Base-by-base conservation (phyloP, 805 yeast genomes). In the Wickerhamomyces alni region DNA sequence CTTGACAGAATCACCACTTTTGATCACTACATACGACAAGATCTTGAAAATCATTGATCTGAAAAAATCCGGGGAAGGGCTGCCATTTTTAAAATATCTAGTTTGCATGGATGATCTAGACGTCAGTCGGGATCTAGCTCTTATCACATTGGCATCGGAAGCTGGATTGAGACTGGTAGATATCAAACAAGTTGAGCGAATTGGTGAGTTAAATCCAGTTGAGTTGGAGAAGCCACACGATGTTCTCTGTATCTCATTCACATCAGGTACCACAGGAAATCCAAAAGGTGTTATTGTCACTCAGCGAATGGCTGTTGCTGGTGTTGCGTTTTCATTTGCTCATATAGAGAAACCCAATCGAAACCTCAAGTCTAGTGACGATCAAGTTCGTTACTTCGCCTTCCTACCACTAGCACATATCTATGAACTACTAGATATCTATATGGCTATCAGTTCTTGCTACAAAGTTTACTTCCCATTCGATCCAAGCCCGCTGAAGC, bases 191-290 rank as follows among this genome's bases (percentile, higher is more conserved):
- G 59, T 71, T 17, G 67, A 63, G 40, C 48, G 18, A 18, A 42
- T 70, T 45, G 75, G 72, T 32, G 53, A 45, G 44, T 50, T 69
- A 42, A 64, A 71, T 9, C 46, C 47, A 8, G 30, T 43, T 7
- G 50, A 63, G 4, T 43, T 49, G 45, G 37, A 46, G 28, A 69
- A 68, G 5, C 77, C 81, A 5, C 52, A 46, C 2, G 24, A 18
- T 3, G 69, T 71, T 4, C 62, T 69, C 43, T 71, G 82, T 19
- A 69, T 78, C 35, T 72, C 75, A 30, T 77, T 77, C 55, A 77
- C 83, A 4, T 74, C 80, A 0, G 83, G 83, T 18, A 77, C 83
- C 2, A 74, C 82, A 3, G 81, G 82, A 5, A 52, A 67, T n/a
- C 83, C 83, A 30, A 77, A 77, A 54, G 83, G 83, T 25, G 82